A percentile compares a stretch with the other conserved stretches of the same genome.
phyloP scores from a whole-genome alignment of 768 basidiomycete species.

The Pulveroboletus sp. region DNA sequence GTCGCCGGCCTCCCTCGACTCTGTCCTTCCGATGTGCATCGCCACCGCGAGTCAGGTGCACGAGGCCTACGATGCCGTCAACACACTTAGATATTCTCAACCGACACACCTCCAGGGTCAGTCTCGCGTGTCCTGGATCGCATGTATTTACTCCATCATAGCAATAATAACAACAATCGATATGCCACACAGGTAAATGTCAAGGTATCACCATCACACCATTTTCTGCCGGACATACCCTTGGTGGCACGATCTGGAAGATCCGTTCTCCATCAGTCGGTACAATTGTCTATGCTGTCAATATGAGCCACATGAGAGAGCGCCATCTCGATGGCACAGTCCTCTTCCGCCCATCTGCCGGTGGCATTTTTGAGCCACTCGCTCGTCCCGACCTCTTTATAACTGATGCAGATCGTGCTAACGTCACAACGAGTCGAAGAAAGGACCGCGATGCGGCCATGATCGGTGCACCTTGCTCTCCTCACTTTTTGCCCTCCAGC shows the following conservation, averaged over 20 bases:
- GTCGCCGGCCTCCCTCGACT: conserved; percentile 7
- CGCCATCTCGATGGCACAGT: conserved; percentile 94
- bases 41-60: conserved; percentile 81
- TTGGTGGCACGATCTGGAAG: conserved; percentile 98
- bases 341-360: conserved; percentile 67
- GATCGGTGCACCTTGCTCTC: conserved; percentile 51
- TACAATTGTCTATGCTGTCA: conserved; percentile 91
- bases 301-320: conserved; percentile 94
- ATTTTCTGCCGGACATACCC: conserved; percentile 89
- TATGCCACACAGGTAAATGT: conserved; percentile 61
- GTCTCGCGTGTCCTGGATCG: conserved; percentile 14
- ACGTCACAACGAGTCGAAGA: conserved; percentile 78
- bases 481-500: neutral
- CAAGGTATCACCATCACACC: conserved; percentile 93
- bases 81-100: conserved; percentile 90
- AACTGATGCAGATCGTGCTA: conserved; percentile 83
- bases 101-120: conserved; percentile 91
- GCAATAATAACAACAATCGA: conserved; percentile 1
- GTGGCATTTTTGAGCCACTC: conserved; percentile 78
- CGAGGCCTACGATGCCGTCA: conserved; percentile 89
- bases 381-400: conserved; percentile 90
- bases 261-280: conserved; percentile 96
- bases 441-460: conserved; percentile 89
- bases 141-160: conserved; percentile 1
- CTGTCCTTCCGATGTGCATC: conserved; percentile 47